A percentile compares a stretch with the other conserved stretches of the same genome.
phyloP scores from a whole-genome alignment of 2,329 filamentous ascomycete genomes.

The Harringtonia lauricola region DNA sequence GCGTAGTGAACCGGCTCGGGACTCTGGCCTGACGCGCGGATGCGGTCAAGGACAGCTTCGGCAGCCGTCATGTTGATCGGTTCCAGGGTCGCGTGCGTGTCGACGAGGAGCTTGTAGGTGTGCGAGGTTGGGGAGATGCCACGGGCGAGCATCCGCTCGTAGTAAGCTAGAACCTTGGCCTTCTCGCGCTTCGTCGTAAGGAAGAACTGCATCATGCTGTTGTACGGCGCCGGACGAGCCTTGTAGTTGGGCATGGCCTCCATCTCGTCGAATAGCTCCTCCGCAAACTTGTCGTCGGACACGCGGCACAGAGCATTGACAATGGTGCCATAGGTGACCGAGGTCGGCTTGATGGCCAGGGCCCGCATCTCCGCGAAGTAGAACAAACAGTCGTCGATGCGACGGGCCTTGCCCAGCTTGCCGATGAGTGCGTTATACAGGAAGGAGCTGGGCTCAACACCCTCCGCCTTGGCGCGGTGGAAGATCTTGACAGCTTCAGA shows the following conservation, averaged over 20 bases:
- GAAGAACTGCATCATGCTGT: constrained; percentile 99
- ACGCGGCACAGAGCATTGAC: constrained; percentile 96
- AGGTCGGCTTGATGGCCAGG: constrained; percentile 86
- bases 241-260: constrained; percentile 98
- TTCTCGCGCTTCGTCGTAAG: constrained; percentile 94
- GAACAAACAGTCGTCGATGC: constrained; percentile 94
- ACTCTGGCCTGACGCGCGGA: constrained; percentile 60
- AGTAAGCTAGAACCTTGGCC: constrained; percentile 86
- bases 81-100: constrained; percentile 88
- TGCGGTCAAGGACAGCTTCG: constrained; percentile 69
- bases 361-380: constrained; percentile 98
- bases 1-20: constrained; percentile 94
- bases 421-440: constrained; percentile 97
- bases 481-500: constrained; percentile 97
- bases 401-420: constrained; percentile 93
- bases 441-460: constrained; percentile 92
- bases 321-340: constrained; percentile 95
- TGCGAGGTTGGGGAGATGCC: constrained; percentile 86
- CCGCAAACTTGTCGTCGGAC: constrained; percentile 93
- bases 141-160: constrained; percentile 82
- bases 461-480: constrained; percentile 82
- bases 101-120: constrained; percentile 94
- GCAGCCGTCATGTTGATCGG: constrained; percentile 82
- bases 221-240: constrained; percentile 91
- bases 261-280: constrained; percentile 98